Evolutionary conservation across 148 eudicot species (phyloP).

Genomic region (Pharnaceum exiguum): DNA sequence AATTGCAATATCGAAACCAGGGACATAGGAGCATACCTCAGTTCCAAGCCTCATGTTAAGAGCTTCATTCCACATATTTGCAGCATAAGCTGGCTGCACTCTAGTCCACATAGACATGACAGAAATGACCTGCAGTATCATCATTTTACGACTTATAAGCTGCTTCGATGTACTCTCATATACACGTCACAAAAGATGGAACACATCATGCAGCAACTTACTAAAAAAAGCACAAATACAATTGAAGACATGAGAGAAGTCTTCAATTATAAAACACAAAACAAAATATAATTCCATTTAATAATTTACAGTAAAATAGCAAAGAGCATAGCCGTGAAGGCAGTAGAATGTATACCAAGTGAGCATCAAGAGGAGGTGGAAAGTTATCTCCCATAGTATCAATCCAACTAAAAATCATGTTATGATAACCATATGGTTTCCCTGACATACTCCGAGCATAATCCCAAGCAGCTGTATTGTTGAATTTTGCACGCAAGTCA

Average conservation of each 20-base stretch:
- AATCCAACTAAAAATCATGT: slow-evolving; percentile 99
- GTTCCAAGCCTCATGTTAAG: slow-evolving; percentile 94
- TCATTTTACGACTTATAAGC: not conserved
- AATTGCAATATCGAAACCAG: not conserved
- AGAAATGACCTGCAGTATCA: slow-evolving; percentile 73
- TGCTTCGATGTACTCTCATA: too few species aligned
- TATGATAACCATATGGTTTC: slow-evolving; percentile 98
- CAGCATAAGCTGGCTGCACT: slow-evolving; percentile 98
- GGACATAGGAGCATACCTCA: slow-evolving; percentile 47
- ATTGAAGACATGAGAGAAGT: not conserved
- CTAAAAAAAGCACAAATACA: too few species aligned
- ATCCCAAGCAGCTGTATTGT: slow-evolving; percentile 93
- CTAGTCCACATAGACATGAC: slow-evolving; percentile 99
- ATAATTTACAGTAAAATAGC: too few species aligned
- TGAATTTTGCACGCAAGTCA: slow-evolving; percentile 73
- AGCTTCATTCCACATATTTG: slow-evolving; percentile 99
- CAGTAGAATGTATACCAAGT: slow-evolving; percentile 63
- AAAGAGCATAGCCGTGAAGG: not conserved
- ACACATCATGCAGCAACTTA: too few species aligned
- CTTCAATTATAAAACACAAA: not conserved
- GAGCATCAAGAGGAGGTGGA: slow-evolving; percentile 99
- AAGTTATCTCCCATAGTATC: slow-evolving; percentile 91
- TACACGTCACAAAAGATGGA: too few species aligned
- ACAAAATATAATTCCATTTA: too few species aligned
- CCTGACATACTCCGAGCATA: slow-evolving; percentile 93